phyloP scores from a whole-genome alignment of 176 grass and related monocot genomes.

The Carex pumila region DNA sequence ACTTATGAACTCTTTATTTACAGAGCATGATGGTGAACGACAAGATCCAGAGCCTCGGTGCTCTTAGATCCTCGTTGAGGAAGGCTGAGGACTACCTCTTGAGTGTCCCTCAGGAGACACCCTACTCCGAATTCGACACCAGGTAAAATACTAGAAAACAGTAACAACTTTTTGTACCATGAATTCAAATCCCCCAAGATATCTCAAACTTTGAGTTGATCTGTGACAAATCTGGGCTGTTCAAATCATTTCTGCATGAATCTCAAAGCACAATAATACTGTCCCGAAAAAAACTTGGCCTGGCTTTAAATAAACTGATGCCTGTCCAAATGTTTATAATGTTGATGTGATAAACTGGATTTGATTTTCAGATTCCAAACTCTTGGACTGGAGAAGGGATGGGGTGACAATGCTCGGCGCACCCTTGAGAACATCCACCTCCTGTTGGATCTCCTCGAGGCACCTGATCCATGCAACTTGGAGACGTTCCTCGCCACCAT shows the following conservation, averaged over 20 bases:
- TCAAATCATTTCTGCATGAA: too few relatives aligned
- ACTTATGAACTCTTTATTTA: constrained; percentile 10
- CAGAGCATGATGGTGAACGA: constrained; percentile 99
- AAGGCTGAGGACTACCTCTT: constrained; percentile 82
- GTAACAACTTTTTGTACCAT: neutral
- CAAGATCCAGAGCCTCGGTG: constrained; percentile 72
- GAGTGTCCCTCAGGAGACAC: constrained; percentile 60
- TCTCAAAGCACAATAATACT: too few relatives aligned
- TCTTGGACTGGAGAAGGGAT: constrained; percentile 91
- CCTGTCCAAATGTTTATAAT: neutral
- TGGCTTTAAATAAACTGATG: neutral
- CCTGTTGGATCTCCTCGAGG: constrained; percentile 93
- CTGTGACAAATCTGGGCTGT: too few relatives aligned
- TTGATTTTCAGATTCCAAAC: constrained; percentile 62
- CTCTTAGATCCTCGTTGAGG: constrained; percentile 69
- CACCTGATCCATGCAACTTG: constrained; percentile 85
- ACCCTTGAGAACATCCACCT: constrained; percentile 69
- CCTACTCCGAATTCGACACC: constrained; percentile 67
- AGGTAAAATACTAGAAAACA: constrained; percentile 29
- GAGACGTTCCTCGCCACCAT: constrained; percentile 92
- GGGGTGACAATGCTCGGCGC: constrained; percentile 77
- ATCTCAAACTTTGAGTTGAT: too few relatives aligned
- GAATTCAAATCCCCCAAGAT: too few relatives aligned
- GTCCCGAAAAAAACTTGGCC: too few relatives aligned
- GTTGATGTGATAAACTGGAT: neutral